Conservation (phyloP, 352 stramenopile genomes). For the Pythium utonaiense region DNA sequence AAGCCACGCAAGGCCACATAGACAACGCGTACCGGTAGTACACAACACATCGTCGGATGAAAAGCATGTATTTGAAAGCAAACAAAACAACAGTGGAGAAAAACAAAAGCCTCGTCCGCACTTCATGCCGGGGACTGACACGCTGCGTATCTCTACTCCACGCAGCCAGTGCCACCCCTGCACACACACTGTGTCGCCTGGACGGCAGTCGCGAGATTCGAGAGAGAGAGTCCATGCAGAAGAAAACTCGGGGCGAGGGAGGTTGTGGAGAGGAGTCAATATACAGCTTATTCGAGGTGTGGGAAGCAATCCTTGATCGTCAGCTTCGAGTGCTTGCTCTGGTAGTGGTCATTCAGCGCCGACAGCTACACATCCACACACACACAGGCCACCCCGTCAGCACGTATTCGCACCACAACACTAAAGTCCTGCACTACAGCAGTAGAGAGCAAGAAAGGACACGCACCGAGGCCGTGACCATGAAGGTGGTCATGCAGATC, state of each 20-base stretch:
- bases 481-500: constrained; percentile 86
- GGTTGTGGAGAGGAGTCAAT: neutral
- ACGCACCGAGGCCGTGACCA: constrained; percentile 80
- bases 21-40: no score
- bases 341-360: constrained; percentile 77
- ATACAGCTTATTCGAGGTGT: constrained; percentile 22
- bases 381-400: neutral
- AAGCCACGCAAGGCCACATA: constrained; percentile 39
- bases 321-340: constrained; percentile 75
- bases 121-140: no score
- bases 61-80: neutral
- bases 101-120: neutral
- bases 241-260: no score
- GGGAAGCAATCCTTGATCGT: constrained; percentile 78
- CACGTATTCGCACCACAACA: no score
- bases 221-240: no score
- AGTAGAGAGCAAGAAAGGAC: constrained; percentile 14
- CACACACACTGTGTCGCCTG: no score
- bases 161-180: no score
- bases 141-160: neutral
- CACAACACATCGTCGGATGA: no score
- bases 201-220: no score
- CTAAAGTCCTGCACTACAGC: no score
- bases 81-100: neutral
- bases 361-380: constrained; percentile 30